Evolutionary conservation across 257 asterid genomes (phyloP), one percentile per base, ranked within the genome.

Genomic region (Jacaranda mimosifolia): DNA sequence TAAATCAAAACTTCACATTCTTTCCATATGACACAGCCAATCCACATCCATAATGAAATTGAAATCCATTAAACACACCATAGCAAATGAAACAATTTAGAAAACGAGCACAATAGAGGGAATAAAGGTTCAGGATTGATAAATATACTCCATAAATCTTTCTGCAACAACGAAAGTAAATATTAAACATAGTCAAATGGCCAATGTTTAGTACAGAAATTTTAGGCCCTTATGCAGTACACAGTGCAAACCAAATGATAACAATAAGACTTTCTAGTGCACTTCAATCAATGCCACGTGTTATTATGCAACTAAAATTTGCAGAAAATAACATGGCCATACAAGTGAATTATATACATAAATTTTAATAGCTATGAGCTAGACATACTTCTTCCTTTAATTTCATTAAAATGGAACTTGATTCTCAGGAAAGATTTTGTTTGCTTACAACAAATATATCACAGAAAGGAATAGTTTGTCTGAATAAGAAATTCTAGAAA

Each of bases 401-500:
- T 8, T 39, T 32, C 46, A n/a, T 17, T 55, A 15, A 15, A 71
- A 59, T 26, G 48, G 18, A 77, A 59, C 38, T 43, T 13, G 53
- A 38, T 70, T n/a, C 9, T 42, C 32, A 62, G 73, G 15, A 35
- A 19, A 39, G 63, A 32, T 60, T 38, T 39, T 42, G 66, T 43
- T 68, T 12, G 42, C 59, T 36, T 43, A 65, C 49, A 49, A 68
- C 45, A 64, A 59, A 6, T 38, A 48, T 39, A 58, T 58, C 17
- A 59, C 32, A 19, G 71, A 57, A 40, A 51, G 42, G n/a, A 21
- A 59, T 15, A 26, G 45, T 21, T 58, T 7, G 64, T 38, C 68
- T 56, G 53, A 7, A 46, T 17, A 40, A 18, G 14, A 58, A 40
- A 48, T 75, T 68, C 21, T 32, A 57, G 46, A 74, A 38, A 62